Evolutionary conservation across 1,284 basidiomycete species (phyloP).

Genomic region (Lignosus rhinocerotis): DNA sequence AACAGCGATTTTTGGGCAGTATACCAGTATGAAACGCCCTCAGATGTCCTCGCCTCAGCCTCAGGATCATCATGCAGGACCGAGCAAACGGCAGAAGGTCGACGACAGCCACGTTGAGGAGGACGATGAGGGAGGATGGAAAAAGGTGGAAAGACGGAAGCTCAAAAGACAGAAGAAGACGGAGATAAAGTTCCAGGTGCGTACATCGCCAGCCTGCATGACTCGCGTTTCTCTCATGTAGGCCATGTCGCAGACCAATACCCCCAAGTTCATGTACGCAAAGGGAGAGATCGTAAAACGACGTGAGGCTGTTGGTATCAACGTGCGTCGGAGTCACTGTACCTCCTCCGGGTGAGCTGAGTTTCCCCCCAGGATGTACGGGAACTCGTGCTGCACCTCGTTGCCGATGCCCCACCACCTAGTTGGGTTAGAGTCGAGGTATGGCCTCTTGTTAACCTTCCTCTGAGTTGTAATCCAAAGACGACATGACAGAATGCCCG

Average conservation of each 20-base stretch:
- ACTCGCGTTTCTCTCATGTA: background rate
- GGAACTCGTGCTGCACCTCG: slow-evolving; percentile 78
- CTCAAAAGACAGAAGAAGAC: slow-evolving; percentile 57
- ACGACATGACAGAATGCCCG: slow-evolving; percentile 60
- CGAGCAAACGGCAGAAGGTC: slow-evolving; percentile 14
- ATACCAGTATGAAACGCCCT: slow-evolving; percentile 17
- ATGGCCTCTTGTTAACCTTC: slow-evolving; percentile 18
- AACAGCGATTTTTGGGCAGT: too few relatives aligned
- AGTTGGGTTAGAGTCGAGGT: slow-evolving; percentile 86
- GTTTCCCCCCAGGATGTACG: slow-evolving; percentile 69
- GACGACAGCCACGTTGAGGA: slow-evolving; percentile 7
- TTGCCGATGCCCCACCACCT: slow-evolving; percentile 79
- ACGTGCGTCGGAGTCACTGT: slow-evolving; percentile 46
- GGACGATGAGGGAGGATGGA: slow-evolving; percentile 49
- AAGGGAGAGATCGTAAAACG: slow-evolving; percentile 72
- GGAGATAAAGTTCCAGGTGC: slow-evolving; percentile 59
- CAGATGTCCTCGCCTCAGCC: slow-evolving; percentile 7
- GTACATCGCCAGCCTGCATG: slow-evolving; percentile 31
- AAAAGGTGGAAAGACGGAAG: slow-evolving; percentile 68
- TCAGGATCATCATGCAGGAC: slow-evolving; percentile 1
- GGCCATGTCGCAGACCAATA: slow-evolving; percentile 43
- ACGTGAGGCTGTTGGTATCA: slow-evolving; percentile 72
- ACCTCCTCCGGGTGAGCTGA: background rate
- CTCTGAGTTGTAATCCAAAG: background rate
- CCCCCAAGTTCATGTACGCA: slow-evolving; percentile 80